phyloP scores from a whole-genome alignment of 495 filamentous ascomycete species.

The Neurospora tetrasperma region DNA sequence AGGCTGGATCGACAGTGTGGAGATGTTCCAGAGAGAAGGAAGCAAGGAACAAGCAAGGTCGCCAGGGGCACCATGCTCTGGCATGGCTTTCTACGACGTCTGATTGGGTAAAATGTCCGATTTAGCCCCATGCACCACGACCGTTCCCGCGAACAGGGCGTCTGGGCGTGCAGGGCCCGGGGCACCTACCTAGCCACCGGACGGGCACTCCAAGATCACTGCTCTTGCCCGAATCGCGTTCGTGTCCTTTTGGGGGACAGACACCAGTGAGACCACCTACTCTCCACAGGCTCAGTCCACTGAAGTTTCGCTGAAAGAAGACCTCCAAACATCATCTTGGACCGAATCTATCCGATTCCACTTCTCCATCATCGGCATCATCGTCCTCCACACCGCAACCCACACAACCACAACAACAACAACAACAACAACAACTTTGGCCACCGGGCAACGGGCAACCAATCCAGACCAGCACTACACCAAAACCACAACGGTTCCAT shows the following conservation, averaged over 20 bases:
- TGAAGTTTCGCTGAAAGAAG: background rate
- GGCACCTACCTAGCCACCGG: background rate
- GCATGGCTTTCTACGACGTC: background rate
- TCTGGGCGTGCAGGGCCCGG: background rate
- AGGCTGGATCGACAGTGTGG: background rate
- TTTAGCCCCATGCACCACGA: background rate
- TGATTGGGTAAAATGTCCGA: background rate
- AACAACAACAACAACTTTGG: background rate
- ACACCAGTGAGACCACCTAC: background rate
- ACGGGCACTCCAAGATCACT: background rate
- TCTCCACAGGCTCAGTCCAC: background rate
- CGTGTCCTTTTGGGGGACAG: conserved; percentile 27
- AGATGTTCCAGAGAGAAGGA: background rate
- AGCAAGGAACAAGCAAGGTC: background rate
- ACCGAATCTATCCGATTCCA: background rate
- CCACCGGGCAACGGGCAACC: background rate
- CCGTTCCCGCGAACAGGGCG: background rate
- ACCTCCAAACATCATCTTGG: background rate
- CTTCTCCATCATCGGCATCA: background rate
- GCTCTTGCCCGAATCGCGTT: conserved; percentile 22
- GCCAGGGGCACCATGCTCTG: background rate
- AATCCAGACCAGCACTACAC: conserved; percentile 9
- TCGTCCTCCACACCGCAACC: background rate
- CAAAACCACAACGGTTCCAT: background rate
- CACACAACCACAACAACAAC: background rate